Evolutionary conservation across 176 grass and related monocot species (phyloP).

Genomic region (Triticum dicoccoides): DNA sequence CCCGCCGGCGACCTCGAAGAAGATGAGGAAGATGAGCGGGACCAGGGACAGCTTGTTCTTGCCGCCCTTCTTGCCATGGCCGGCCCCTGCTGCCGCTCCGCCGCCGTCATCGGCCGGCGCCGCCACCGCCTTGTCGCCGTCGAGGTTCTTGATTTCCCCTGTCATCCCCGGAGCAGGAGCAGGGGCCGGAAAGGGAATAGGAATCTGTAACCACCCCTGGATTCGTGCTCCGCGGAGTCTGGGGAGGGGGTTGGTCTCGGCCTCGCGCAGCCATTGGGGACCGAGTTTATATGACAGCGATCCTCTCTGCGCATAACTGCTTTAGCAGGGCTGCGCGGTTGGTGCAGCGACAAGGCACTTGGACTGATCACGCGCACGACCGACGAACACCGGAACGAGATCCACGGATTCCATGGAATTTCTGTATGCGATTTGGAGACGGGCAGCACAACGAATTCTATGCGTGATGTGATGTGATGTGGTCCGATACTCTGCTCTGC

Average conservation of each 20-base stretch:
- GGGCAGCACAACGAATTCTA: too few species aligned
- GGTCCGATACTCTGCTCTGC: too few species aligned
- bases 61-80: background rate
- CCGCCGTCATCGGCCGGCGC: too few species aligned
- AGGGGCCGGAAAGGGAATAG: background rate
- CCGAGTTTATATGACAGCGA: background rate
- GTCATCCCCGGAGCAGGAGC: background rate
- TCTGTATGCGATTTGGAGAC: too few species aligned
- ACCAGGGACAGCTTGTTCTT: conserved; percentile 54
- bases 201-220: background rate
- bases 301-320: background rate
- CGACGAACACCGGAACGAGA: background rate
- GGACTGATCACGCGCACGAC: too few species aligned
- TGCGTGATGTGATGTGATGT: too few species aligned
- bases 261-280: background rate
- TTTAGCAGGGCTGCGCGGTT: background rate
- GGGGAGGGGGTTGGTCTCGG: background rate
- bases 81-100: background rate
- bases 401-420: background rate
- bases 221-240: background rate
- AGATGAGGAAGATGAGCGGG: conserved; percentile 46
- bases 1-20: too few species aligned
- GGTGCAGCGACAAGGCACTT: background rate
- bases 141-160: conserved; percentile 14
- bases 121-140: background rate